Percentiles rank a stretch among this genome's conserved stretches.
These are phyloP conservation scores for Neonectria faginata DNA, from an alignment of 2,329 filamentous ascomycete species.

Conservation along the genomic window DNA sequence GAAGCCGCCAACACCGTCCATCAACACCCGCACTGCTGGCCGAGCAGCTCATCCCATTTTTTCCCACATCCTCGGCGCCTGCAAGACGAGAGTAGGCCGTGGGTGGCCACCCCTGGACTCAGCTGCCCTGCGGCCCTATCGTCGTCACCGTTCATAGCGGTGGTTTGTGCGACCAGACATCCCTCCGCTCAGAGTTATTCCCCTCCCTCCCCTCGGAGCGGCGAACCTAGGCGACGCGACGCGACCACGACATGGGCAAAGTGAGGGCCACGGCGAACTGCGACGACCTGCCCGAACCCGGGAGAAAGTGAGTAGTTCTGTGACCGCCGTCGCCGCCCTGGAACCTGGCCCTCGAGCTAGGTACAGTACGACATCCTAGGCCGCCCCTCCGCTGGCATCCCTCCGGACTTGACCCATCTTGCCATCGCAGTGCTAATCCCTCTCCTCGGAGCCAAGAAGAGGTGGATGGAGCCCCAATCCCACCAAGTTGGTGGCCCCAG, in stretches of 20 bases:
- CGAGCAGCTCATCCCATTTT: conserved; percentile 11
- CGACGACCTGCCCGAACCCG: conserved; percentile 27
- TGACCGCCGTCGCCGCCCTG: conserved; percentile 35
- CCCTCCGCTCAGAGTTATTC: conserved; percentile 11
- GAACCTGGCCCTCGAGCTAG: conserved; percentile 42
- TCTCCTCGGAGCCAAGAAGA: conserved; percentile 33
- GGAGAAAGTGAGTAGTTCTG: conserved; percentile 22
- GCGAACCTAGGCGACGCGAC: conserved; percentile 15
- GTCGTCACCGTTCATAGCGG: neutral
- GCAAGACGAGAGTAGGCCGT: conserved; percentile 17
- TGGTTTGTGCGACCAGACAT: conserved; percentile 14
- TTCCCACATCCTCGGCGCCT: conserved; percentile 23
- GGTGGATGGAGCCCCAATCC: conserved; percentile 31
- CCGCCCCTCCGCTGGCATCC: conserved; percentile 34
- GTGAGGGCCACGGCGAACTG: conserved; percentile 27
- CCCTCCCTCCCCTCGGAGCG: conserved; percentile 19
- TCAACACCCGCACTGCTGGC: neutral
- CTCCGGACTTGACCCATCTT: conserved; percentile 37
- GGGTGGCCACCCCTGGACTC: conserved; percentile 28
- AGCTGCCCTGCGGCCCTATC: conserved; percentile 27
- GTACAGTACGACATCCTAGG: conserved; percentile 36
- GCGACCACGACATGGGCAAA: conserved; percentile 29
- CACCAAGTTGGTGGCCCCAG: conserved; percentile 36
- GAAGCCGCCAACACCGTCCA: too few relatives aligned
- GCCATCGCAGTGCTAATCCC: conserved; percentile 35